Conservation (phyloP, 1,284 basidiomycete species). For the Stygiomarasmius scandens region DNA sequence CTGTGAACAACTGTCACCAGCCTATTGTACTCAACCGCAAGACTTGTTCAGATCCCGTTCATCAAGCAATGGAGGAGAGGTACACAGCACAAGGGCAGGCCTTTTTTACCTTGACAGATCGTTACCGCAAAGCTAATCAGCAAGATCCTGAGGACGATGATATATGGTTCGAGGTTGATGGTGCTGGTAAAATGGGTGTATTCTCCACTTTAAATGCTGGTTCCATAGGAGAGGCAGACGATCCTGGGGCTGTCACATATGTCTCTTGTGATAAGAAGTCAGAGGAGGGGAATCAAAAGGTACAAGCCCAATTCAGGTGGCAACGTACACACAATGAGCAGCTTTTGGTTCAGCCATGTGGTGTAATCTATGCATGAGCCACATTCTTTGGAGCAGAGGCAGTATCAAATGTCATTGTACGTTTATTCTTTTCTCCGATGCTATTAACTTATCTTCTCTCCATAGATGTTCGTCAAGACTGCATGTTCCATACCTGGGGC, state of each 20-base stretch:
- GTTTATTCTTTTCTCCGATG: background rate
- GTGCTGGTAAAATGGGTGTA: background rate
- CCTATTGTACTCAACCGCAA: background rate
- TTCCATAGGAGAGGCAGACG: background rate
- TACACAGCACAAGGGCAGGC: background rate
- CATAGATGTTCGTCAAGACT: slow-evolving; percentile 1
- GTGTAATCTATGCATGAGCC: slow-evolving; percentile 23
- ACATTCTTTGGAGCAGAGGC: slow-evolving; percentile 28
- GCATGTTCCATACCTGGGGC: slow-evolving; percentile 7
- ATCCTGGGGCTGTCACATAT: background rate
- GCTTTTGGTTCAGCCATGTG: slow-evolving; percentile 25
- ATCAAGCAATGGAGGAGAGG: background rate
- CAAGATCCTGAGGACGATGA: background rate
- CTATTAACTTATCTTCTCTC: background rate
- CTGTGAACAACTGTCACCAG: background rate
- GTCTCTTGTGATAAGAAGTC: slow-evolving; percentile 1
- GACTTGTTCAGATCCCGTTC: background rate
- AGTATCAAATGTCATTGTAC: slow-evolving; percentile 11
- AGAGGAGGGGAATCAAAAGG: slow-evolving; percentile 2
- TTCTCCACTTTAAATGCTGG: background rate
- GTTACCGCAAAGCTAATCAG: background rate
- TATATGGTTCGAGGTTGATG: background rate
- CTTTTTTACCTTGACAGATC: background rate
- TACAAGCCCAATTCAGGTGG: slow-evolving; percentile 19
- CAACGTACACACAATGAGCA: slow-evolving; percentile 29